Evolutionary conservation across 73 alveolate genomes (phyloP).

Genomic region (Paramecium octaurelia): DNA sequence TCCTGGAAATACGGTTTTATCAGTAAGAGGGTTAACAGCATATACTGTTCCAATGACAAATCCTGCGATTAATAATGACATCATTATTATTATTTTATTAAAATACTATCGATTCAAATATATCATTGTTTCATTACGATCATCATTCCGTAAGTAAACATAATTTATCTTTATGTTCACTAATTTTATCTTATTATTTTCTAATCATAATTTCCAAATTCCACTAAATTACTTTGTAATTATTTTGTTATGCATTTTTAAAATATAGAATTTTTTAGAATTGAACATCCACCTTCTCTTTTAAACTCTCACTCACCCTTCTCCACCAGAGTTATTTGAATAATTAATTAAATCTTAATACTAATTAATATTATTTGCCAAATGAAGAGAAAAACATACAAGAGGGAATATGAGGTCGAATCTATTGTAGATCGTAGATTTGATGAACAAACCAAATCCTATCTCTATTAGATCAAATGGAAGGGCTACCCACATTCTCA

Average conservation of each 20-base stretch:
- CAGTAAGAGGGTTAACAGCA: constrained; percentile 7
- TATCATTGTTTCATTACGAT: background rate
- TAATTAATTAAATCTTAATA: background rate
- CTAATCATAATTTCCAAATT: background rate
- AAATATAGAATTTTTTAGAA: background rate
- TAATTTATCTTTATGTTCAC: background rate
- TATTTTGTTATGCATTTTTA: background rate
- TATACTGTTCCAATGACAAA: background rate
- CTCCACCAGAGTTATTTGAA: background rate
- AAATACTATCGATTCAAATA: background rate
- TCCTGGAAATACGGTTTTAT: background rate
- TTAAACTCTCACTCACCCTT: background rate
- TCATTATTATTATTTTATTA: background rate
- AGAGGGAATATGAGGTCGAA: background rate
- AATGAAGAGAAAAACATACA: constrained; percentile 6
- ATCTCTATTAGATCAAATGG: constrained; percentile 3
- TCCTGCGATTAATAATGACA: constrained; percentile 1
- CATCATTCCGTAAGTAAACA: background rate
- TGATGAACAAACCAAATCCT: background rate
- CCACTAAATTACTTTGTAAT: background rate
- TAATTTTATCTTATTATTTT: too few relatives aligned
- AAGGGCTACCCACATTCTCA: background rate
- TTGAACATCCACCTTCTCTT: background rate
- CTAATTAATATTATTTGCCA: background rate
- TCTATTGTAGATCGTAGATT: background rate